Base-by-base conservation (phyloP, 1,284 basidiomycete genomes). In the Flammula alnicola region DNA sequence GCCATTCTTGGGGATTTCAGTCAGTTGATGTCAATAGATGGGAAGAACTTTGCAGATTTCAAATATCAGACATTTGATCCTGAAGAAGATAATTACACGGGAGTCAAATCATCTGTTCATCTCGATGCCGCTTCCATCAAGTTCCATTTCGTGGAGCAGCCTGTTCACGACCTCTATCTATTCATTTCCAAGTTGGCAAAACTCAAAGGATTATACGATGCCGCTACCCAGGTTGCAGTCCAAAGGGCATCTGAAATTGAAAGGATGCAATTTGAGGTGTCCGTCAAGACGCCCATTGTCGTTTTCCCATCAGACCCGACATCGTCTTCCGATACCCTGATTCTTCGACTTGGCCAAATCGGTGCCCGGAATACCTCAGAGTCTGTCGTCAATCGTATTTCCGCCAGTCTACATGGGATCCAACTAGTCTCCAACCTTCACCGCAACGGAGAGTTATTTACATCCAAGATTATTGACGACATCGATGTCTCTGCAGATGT, bases 1-100 rank as follows among this genome's bases (percentile, higher is more conserved):
- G 74, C 76, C 11, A 72, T 82, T 27, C 77, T 80, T 14, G 77
- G 83, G 1, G 81, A 86, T 47, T 97, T 96, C 76, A 91, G 92
- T 63, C 84, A 94, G 61, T 79, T 99, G 7, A 73, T 99, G 47
- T 91, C 93, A 23, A 99, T 99, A 48, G 93, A 99, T 64, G 97
- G 95, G 30, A 85, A 94, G 60, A 92, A 99, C 67, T 84, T 99
- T 39, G 96, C 95, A 19, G 92, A 98, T 67, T 95, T 99, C 73
- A 84, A 83, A 47, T 98, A 99, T 69, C 90, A 98, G 70, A 99
- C 95, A 0, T 96, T 87, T 69, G 91, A 96, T 67, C 81, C 90
- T 11, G 68, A 76, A 17, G 80, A 81, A 44, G 74, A 81, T 26
- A 76, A 78, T 1, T 91, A 93, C 67, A 78, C 80, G 2, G 93